These are phyloP conservation scores for Globisporangium radiosum DNA, from an alignment of 352 stramenopile genomes.

Conservation along the genomic window DNA sequence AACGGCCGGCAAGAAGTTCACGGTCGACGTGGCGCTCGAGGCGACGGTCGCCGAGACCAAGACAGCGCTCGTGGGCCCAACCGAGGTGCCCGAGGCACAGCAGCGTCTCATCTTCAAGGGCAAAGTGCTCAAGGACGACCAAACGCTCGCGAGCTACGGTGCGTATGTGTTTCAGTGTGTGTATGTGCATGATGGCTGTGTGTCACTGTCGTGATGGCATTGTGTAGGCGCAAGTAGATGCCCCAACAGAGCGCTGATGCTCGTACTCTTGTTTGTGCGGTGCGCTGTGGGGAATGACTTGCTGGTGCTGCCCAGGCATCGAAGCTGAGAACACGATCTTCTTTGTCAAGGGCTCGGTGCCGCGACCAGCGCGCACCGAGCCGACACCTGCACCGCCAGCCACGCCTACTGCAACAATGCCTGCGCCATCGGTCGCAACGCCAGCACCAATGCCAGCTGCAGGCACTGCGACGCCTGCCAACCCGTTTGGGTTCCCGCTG, in stretches of 20 bases:
- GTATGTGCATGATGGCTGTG: too few species aligned
- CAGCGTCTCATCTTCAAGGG: constrained; percentile 89
- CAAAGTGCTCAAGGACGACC: constrained; percentile 88
- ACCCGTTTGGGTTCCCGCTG: constrained; percentile 49
- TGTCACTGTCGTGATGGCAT: neutral
- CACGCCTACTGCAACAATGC: constrained; percentile 10
- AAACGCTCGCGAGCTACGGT: constrained; percentile 81
- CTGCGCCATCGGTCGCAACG: constrained; percentile 14
- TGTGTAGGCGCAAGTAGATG: neutral
- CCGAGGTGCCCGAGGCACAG: constrained; percentile 62
- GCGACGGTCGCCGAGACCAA: constrained; percentile 75
- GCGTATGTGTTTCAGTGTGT: constrained; percentile 3
- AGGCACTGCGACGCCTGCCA: constrained; percentile 18
- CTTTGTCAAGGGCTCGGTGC: constrained; percentile 71
- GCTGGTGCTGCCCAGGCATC: constrained; percentile 32
- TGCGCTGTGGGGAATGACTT: neutral
- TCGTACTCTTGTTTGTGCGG: neutral
- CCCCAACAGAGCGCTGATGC: neutral
- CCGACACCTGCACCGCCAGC: constrained; percentile 16
- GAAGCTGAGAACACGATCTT: constrained; percentile 76
- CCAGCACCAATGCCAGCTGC: constrained; percentile 13
- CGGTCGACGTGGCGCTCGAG: constrained; percentile 65
- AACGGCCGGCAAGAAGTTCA: constrained; percentile 74
- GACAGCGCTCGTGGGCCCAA: constrained; percentile 52
- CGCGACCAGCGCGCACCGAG: constrained; percentile 17